Percentiles rank a stretch among this genome's conserved stretches.
These are phyloP conservation scores for Patellaria atrata DNA, from an alignment of 495 filamentous ascomycete species.

Conservation along the genomic window DNA sequence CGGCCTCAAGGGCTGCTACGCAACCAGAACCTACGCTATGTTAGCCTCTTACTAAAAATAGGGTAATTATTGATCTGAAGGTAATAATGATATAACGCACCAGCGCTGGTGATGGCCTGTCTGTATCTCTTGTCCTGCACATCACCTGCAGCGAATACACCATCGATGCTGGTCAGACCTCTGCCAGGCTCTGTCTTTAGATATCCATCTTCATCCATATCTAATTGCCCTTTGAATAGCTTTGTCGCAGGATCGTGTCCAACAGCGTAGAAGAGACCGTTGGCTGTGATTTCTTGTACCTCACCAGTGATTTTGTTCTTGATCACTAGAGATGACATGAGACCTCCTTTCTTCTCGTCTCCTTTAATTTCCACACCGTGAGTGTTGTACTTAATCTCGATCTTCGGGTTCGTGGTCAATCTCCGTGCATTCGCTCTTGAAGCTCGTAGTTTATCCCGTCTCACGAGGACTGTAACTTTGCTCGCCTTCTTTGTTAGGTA, in stretches of 20 bases:
- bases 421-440: constrained; percentile 85
- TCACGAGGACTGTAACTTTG: constrained; percentile 85
- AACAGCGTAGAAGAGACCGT: constrained; percentile 93
- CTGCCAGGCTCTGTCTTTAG: constrained; percentile 81
- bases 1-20: constrained; percentile 85
- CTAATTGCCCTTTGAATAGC: constrained; percentile 73
- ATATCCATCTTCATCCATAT: constrained; percentile 78
- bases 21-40: constrained; percentile 63
- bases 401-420: constrained; percentile 68
- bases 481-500: constrained; percentile 96
- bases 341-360: constrained; percentile 51
- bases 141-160: constrained; percentile 93
- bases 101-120: constrained; percentile 94
- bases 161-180: constrained; percentile 72
- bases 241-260: constrained; percentile 88
- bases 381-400: constrained; percentile 74
- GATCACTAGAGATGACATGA: constrained; percentile 74
- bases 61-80: constrained; percentile 8
- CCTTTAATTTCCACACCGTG: constrained; percentile 71
- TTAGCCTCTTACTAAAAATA: constrained; percentile 22
- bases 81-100: constrained; percentile 36
- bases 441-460: constrained; percentile 70
- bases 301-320: constrained; percentile 66
- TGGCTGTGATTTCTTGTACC: constrained; percentile 69
- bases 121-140: constrained; percentile 98